These are phyloP conservation scores for Rhodotorula sp. DNA, from an alignment of 1,284 basidiomycete genomes.

Conservation along the genomic window DNA sequence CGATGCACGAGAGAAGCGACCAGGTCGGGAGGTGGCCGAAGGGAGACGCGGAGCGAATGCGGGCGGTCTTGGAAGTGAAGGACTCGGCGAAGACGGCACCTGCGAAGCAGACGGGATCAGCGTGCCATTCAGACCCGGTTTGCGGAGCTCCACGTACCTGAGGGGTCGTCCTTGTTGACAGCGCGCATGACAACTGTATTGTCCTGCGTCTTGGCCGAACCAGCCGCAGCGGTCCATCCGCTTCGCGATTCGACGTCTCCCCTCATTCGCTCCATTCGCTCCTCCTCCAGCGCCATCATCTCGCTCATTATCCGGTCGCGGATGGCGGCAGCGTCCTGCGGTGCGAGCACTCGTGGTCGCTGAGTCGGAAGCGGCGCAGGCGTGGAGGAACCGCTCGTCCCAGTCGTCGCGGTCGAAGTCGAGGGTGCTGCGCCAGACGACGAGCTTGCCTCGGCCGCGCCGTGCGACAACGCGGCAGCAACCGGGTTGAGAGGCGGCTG, in stretches of 20 bases:
- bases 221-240: slow-evolving; percentile 19
- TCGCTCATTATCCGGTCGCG: slow-evolving; percentile 96
- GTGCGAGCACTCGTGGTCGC: slow-evolving; percentile 56
- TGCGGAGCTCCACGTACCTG: slow-evolving; percentile 54
- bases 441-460: slow-evolving; percentile 5
- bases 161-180: slow-evolving; percentile 95
- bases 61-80: slow-evolving; percentile 90
- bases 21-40: slow-evolving; percentile 87
- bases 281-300: slow-evolving; percentile 95
- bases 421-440: slow-evolving; percentile 2
- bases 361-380: slow-evolving; percentile 36
- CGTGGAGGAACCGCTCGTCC: neutral
- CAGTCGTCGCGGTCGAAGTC: neutral
- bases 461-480: slow-evolving; percentile 9
- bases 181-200: slow-evolving; percentile 74
- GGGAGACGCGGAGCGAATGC: slow-evolving; percentile 87
- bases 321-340: slow-evolving; percentile 81
- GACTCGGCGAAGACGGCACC: slow-evolving; percentile 89
- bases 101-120: slow-evolving; percentile 13
- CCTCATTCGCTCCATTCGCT: slow-evolving; percentile 92
- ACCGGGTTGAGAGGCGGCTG: slow-evolving; percentile 27
- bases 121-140: slow-evolving; percentile 4
- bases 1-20: slow-evolving; percentile 84
- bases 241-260: slow-evolving; percentile 43
- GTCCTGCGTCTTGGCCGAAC: slow-evolving; percentile 38